Conservation (phyloP, 768 basidiomycete genomes). For the Calvatia gigantea region DNA sequence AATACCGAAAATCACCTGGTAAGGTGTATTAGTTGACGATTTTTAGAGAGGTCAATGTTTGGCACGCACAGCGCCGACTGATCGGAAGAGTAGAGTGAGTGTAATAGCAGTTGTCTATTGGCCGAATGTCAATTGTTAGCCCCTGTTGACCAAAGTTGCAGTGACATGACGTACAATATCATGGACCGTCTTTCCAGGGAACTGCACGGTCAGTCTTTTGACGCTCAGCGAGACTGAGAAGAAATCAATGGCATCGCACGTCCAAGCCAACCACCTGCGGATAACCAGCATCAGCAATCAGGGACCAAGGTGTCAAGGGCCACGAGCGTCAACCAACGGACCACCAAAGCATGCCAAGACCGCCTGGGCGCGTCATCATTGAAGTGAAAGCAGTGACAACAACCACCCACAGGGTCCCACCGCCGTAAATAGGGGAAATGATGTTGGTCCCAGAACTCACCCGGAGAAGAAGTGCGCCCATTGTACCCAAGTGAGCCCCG, state of each 20-base stretch:
- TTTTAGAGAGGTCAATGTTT: not conserved
- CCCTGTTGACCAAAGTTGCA: not conserved
- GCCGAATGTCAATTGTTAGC: not conserved
- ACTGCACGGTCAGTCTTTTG: constrained; percentile 42
- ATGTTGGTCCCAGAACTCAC: constrained; percentile 31
- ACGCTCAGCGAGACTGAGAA: constrained; percentile 72
- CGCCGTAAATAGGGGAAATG: not conserved
- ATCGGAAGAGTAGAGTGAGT: constrained; percentile 88
- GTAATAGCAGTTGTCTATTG: constrained; percentile 77
- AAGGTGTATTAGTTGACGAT: not conserved
- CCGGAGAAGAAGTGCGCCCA: constrained; percentile 60
- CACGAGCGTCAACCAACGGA: not conserved
- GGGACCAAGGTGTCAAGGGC: constrained; percentile 18
- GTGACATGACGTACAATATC: constrained; percentile 33
- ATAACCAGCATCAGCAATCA: not conserved
- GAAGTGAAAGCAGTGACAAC: not conserved
- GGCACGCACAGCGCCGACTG: constrained; percentile 58
- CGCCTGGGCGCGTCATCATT: not conserved
- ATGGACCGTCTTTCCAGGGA: constrained; percentile 31
- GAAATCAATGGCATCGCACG: constrained; percentile 83
- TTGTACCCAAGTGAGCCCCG: constrained; percentile 45
- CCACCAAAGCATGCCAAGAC: not conserved
- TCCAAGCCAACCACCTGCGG: constrained; percentile 79
- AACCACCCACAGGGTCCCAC: not conserved
- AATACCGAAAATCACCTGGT: constrained; percentile 70